Evolutionary conservation across 371 early-diverging fungal species (phyloP), one percentile per base, ranked within the genome.

Genomic region (Zancudomyces culisetae): DNA sequence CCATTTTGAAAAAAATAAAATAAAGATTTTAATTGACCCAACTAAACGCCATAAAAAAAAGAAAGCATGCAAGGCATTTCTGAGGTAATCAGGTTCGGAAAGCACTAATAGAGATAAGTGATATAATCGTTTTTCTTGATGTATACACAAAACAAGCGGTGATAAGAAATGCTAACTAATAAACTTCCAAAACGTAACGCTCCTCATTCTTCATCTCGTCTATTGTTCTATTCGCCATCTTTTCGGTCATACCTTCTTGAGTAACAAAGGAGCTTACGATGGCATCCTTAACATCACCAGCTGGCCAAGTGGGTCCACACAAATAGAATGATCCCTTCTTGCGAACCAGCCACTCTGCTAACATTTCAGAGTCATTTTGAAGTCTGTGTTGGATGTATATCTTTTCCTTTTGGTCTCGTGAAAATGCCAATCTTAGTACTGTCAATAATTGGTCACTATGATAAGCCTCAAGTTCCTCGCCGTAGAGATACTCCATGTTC

Each of bases 291-390:
- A 93, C 89, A 74, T 93, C 93, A 26, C 83, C 82, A 8, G 86
- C 85, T 21, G 90, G 90, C 90, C 93, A 89, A 18, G 90, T 89
- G 41, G 90, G 90, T 57, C 93, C 90, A 67, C 90, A 90, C 21
- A 93, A 75, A 69, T 93, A 93, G 64, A 93, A 90, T 59, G 81
- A 77, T 23, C 88, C 94, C 28, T 79, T 74, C 30, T 75, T 43
- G 54, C 75, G 53, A 56, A 93, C 68, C 62, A 87, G 60, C 49
- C 76, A 80, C 42, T 82, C 73, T 52, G 72, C 73, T 53, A 93
- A 66, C 67, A 82, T 59, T 48, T 73, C 71, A 6, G 77, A 70
- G 57, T 93, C 90, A 61, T 85, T 83, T 70, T 75, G 70, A 77
- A 91, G 89, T 73, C 77, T 79, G 73, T 90, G 85, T 70, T 93